These are phyloP conservation scores for Pedinophyceae sp. DNA, from an alignment of 139 green algal species.

Conservation along the genomic window DNA sequence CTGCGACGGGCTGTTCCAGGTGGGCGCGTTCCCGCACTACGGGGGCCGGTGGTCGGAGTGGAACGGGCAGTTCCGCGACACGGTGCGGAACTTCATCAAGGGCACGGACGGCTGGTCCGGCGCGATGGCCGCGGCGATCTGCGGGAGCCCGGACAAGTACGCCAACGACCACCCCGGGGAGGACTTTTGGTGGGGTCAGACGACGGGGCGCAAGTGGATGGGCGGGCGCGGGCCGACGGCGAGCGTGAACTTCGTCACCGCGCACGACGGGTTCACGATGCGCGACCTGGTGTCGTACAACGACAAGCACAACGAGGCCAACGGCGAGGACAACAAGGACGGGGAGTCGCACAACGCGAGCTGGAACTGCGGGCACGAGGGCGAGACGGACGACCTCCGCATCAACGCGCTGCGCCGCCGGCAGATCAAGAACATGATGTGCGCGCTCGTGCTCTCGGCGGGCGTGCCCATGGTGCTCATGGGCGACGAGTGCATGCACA, in stretches of 20 bases:
- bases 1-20: slow-evolving; percentile 72
- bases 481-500: slow-evolving; percentile 94
- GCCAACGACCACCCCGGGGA: slow-evolving; percentile 22
- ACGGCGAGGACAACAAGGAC: slow-evolving; percentile 75
- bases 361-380: slow-evolving; percentile 96
- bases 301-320: slow-evolving; percentile 88
- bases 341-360: slow-evolving; percentile 88
- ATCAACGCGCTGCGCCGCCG: slow-evolving; percentile 21
- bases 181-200: slow-evolving; percentile 54
- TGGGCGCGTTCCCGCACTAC: slow-evolving; percentile 89
- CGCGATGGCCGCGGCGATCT: slow-evolving; percentile 59
- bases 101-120: slow-evolving; percentile 72
- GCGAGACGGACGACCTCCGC: slow-evolving; percentile 22
- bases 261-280: slow-evolving; percentile 95
- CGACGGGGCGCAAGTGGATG: slow-evolving; percentile 51
- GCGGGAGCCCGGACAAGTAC: slow-evolving; percentile 69
- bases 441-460: slow-evolving; percentile 21
- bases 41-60: slow-evolving; percentile 89
- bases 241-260: slow-evolving; percentile 92
- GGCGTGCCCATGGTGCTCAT: slow-evolving; percentile 92
- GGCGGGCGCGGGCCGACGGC: slow-evolving; percentile 51
- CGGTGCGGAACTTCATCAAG: slow-evolving; percentile 74
- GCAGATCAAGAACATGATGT: slow-evolving; percentile 6
- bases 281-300: slow-evolving; percentile 89
- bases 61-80: slow-evolving; percentile 92